phyloP scores from a whole-genome alignment of 78 protist species.

The Tieghemostelium lacteum region DNA sequence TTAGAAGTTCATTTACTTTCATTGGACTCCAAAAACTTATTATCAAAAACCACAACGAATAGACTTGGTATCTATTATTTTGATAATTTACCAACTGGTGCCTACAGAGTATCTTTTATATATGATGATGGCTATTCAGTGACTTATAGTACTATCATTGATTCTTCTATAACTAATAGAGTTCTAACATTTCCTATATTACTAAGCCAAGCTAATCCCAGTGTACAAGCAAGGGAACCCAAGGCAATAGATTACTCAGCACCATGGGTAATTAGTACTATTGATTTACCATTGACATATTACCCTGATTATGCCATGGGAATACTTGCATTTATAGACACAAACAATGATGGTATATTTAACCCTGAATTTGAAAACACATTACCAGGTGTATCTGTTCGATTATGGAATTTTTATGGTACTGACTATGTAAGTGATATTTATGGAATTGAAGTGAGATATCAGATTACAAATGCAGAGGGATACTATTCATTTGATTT shows the following conservation, averaged over 20 bases:
- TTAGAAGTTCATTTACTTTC: background rate
- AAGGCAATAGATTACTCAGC: no score
- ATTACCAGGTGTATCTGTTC: background rate
- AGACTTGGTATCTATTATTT: conserved; percentile 25
- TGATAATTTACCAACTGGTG: conserved; percentile 16
- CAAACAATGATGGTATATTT: background rate
- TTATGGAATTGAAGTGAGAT: background rate
- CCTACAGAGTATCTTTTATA: background rate
- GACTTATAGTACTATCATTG: background rate
- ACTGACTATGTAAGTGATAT: background rate
- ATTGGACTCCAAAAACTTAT: background rate
- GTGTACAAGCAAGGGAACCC: background rate
- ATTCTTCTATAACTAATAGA: background rate
- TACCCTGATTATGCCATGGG: conserved; percentile 1
- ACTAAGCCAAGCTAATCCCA: background rate
- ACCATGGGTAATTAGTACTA: no score
- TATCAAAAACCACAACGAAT: conserved; percentile 1
- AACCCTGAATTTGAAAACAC: background rate
- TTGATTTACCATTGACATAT: background rate
- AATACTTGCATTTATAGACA: background rate
- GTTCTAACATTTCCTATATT: background rate
- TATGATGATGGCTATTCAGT: background rate
- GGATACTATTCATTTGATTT: conserved; percentile 23
- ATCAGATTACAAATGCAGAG: background rate
- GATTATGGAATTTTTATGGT: background rate